phyloP scores from a whole-genome alignment of 2,329 filamentous ascomycete genomes.

The Cordyceps farinosa region DNA sequence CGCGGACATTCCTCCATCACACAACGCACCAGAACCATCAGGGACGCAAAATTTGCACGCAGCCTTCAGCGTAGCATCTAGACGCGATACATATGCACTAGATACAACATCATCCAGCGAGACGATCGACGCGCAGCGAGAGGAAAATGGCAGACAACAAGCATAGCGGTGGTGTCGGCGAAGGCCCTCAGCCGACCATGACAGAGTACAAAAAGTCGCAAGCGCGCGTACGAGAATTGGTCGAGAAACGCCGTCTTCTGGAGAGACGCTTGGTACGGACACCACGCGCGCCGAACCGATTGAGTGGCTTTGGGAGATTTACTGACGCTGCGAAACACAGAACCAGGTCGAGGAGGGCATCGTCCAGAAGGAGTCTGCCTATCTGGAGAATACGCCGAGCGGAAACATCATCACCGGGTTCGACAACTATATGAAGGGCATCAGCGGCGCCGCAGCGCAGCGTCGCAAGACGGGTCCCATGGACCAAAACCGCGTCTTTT shows the following conservation, averaged over 20 bases:
- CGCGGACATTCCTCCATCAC: background rate
- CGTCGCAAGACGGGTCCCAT: constrained; percentile 61
- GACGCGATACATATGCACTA: background rate
- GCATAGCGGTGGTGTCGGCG: constrained; percentile 23
- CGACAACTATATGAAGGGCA: constrained; percentile 95
- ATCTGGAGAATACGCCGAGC: constrained; percentile 82
- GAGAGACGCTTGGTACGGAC: constrained; percentile 36
- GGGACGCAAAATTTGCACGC: background rate
- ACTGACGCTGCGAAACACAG: constrained; percentile 26
- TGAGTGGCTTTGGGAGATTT: background rate
- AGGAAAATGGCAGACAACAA: constrained; percentile 35
- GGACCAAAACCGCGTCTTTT: constrained; percentile 73
- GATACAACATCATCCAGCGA: too few species aligned
- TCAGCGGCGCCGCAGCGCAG: constrained; percentile 58
- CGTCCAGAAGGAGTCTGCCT: constrained; percentile 75
- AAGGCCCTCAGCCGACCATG: constrained; percentile 33
- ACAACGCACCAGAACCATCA: background rate
- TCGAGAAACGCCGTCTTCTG: constrained; percentile 41
- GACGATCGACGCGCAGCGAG: background rate
- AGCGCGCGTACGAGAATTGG: constrained; percentile 44
- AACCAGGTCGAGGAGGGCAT: constrained; percentile 70
- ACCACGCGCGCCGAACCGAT: background rate
- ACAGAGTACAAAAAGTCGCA: constrained; percentile 51
- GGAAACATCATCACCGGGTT: constrained; percentile 98
- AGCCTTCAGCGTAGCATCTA: too few species aligned